Conservation (phyloP, 2,329 filamentous ascomycete species). For the Fulvia fulva region DNA sequence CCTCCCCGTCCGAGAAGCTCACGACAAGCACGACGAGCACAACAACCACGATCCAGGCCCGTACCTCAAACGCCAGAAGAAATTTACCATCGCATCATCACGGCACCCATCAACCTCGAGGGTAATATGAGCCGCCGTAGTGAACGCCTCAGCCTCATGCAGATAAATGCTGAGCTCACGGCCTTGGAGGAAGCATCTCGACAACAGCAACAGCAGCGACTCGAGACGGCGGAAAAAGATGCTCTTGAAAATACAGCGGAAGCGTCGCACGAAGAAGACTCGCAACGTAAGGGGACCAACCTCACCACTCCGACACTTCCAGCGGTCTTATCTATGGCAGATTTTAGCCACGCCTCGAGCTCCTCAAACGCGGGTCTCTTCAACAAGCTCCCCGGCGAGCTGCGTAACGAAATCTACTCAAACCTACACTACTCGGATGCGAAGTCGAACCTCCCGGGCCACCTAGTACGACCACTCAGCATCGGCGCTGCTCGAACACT, state of each 20-base stretch:
- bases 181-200: neutral
- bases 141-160: neutral
- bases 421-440: neutral
- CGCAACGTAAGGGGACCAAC: no score
- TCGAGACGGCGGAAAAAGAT: neutral
- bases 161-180: neutral
- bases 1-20: neutral
- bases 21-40: neutral
- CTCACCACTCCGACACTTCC: no score
- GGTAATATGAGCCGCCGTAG: neutral
- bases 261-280: neutral
- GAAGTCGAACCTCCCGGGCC: neutral
- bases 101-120: neutral
- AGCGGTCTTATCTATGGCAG: no score
- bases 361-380: neutral
- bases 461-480: neutral
- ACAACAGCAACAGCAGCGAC: neutral
- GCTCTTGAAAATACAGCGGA: neutral
- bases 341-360: no score
- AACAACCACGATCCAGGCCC: neutral
- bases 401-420: neutral
- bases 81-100: neutral
- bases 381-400: neutral
- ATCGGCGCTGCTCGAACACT: neutral
- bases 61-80: neutral